A percentile compares a stretch with the other conserved stretches of the same genome.
Conservation (phyloP, 2,329 filamentous ascomycete species). For the Neonectria hederae region DNA sequence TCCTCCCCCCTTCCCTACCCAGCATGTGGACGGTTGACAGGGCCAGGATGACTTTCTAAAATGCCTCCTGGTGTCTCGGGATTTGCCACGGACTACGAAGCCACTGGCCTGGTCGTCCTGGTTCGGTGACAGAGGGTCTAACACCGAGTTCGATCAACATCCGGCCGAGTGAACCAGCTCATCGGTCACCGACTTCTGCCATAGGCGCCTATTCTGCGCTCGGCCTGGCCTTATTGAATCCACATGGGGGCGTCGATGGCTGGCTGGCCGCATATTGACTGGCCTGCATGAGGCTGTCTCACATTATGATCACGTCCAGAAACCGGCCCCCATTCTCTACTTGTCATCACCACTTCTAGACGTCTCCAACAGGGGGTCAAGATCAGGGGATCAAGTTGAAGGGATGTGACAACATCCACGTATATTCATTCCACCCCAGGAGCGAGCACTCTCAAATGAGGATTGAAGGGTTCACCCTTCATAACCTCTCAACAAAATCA, state of each 20-base stretch:
- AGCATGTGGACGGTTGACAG: conserved; percentile 20
- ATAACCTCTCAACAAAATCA: conserved; percentile 15
- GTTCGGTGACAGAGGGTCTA: not conserved
- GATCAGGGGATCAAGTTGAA: conserved; percentile 28
- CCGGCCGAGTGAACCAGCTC: conserved; percentile 21
- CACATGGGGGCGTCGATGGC: not conserved
- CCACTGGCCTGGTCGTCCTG: conserved; percentile 10
- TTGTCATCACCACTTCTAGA: conserved; percentile 15
- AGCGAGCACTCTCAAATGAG: conserved; percentile 31
- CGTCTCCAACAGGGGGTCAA: conserved; percentile 23
- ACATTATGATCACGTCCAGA: not conserved
- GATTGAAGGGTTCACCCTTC: conserved; percentile 21
- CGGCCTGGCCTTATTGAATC: not conserved
- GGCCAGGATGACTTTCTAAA: conserved; percentile 12
- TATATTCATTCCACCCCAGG: conserved; percentile 23
- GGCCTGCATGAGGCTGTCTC: conserved; percentile 13
- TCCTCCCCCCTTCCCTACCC: conserved; percentile 23
- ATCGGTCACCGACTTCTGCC: conserved; percentile 7
- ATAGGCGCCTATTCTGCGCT: not conserved
- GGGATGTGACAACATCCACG: conserved; percentile 29
- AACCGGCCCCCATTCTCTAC: conserved; percentile 3
- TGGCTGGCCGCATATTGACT: not conserved
- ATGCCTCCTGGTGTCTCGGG: conserved; percentile 18
- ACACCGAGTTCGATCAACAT: conserved; percentile 17
- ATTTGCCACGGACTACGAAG: conserved; percentile 11